These are phyloP conservation scores for Phaeolepiota aurea DNA, from an alignment of 768 basidiomycete genomes.

Conservation along the genomic window DNA sequence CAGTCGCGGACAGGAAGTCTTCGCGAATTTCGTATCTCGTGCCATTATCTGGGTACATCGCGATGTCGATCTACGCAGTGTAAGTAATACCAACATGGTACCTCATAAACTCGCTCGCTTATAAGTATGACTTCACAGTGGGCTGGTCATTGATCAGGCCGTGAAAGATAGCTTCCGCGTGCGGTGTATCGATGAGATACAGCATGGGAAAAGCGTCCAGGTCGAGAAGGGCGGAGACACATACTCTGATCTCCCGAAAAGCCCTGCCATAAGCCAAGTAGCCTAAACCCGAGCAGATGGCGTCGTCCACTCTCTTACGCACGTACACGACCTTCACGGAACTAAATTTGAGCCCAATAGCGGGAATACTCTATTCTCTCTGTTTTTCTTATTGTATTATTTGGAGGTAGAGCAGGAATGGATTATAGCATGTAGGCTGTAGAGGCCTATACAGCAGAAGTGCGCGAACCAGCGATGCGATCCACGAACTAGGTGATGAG, in stretches of 20 bases:
- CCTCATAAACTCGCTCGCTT: too few species aligned
- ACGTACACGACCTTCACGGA: too few species aligned
- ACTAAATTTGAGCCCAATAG: too few species aligned
- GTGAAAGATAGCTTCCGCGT: conserved; percentile 40
- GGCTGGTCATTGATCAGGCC: conserved; percentile 45
- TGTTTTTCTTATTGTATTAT: too few species aligned
- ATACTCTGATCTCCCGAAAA: too few species aligned
- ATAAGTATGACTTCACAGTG: conserved; percentile 21
- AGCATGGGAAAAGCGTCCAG: conserved; percentile 1
- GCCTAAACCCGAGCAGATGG: too few species aligned
- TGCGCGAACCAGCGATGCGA: conserved; percentile 71
- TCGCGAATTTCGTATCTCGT: conserved; percentile 53
- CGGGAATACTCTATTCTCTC: too few species aligned
- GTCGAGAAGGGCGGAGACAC: conserved; percentile 8
- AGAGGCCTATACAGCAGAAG: conserved; percentile 64
- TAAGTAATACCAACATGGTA: too few species aligned
- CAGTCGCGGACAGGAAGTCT: conserved; percentile 38
- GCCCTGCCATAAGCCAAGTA: too few species aligned
- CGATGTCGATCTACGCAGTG: conserved; percentile 51
- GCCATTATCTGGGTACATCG: conserved; percentile 48
- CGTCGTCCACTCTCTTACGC: too few species aligned
- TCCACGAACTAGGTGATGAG: conserved; percentile 54
- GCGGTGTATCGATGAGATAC: conserved; percentile 35
- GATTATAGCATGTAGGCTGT: too few species aligned
- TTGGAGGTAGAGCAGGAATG: too few species aligned